Base-by-base conservation (phyloP, 1,284 basidiomycete species). In the Butyriboletus appendiculatus region DNA sequence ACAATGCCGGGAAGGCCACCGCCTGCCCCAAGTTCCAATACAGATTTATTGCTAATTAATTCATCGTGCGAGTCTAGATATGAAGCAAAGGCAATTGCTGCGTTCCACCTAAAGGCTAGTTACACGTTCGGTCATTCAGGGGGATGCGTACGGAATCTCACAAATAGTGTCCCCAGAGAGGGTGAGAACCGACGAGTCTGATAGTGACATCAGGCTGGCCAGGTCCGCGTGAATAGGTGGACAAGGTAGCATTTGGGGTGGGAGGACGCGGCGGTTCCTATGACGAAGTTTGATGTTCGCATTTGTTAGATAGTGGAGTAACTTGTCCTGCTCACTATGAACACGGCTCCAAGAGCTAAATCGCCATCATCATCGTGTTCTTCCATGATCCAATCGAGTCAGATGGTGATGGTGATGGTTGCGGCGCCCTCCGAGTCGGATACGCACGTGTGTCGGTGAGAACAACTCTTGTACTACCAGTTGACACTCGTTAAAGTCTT, bases 1-100 rank as follows among this genome's bases (percentile, higher is more conserved):
- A 94, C 82, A 14, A 98, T 76, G 3, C 90, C 86, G 0, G 96
- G 96, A 16, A 98, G 75, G 0, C 88, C 96, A 1, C 93, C 94
- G 0, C 94, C 96, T 0, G 96, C 96, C 1, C 96, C 96, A 0
- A 98, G 83, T 70, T 99, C 96, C 2, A 98, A 76, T 0, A 98
- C 85, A 28, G 69, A 74, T 16, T 68, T 69, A 38, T 72, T 68
- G 1, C 58, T 60, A 50, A 81, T 83, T 0, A 86, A 53, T 0
- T 78, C 69, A 0, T 64, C 62, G 42, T 86, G 76, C 20, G 77
- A 66, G 56, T 94, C 87, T 2, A 96, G 76, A 68, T 86, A 93
- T 0, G 83, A 80, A 2, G 92, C 88, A 48, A 94, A 81, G 0
- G 85, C 80, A 15, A 85, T 77, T 1, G 92, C 85, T 2, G 93